Evolutionary conservation across 2,329 filamentous ascomycete species (phyloP), one percentile per base, ranked within the genome.

Genomic region (Allantophomopsis cytisporea): DNA sequence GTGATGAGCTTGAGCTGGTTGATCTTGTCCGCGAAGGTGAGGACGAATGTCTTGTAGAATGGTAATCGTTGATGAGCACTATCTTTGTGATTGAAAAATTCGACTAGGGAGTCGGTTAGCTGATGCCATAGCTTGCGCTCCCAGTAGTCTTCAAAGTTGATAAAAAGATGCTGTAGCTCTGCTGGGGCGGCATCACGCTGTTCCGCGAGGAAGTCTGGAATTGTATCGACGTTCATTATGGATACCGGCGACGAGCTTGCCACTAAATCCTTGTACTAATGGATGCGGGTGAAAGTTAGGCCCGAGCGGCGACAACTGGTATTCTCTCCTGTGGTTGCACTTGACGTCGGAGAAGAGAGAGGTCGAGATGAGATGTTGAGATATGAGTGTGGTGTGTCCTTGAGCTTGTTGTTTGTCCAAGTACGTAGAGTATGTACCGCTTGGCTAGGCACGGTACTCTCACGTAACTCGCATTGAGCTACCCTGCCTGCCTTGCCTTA

Each of bases 81-180:
- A 56, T 80, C 76, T 35, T 83, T 73, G 52, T 84, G 66, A 54
- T 80, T 79, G 68, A 95, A 98, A 73, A 89, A 95, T 50, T 83
- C 73, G 51, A 94, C 69, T 41, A 98, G 74, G 39, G 80, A 71
- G 56, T 94, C 83, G 30, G 91, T 98, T 50, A 98, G 81, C 65
- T 98, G 88, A 68, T 98, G 91, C 91, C 91, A 98, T 64, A 98
- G 74, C 67, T 95, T 95, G 54, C 89, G 80, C 69, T 98, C 91
- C 91, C 91, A 98, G 57, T 79, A 84, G 59, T 94, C 87, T 68
- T 98, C 91, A 50, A 98, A 94, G 54, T 81, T 77, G 53, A 98
- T 73, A 61, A 95, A 84, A 55, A 84, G 76, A 54, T 81, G 74
- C 64, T 95, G 88, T 39, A 94, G 75, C 60, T 94, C 83, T 51